Base-by-base conservation (phyloP, 495 filamentous ascomycete species). In the Penicillium cataractarum region DNA sequence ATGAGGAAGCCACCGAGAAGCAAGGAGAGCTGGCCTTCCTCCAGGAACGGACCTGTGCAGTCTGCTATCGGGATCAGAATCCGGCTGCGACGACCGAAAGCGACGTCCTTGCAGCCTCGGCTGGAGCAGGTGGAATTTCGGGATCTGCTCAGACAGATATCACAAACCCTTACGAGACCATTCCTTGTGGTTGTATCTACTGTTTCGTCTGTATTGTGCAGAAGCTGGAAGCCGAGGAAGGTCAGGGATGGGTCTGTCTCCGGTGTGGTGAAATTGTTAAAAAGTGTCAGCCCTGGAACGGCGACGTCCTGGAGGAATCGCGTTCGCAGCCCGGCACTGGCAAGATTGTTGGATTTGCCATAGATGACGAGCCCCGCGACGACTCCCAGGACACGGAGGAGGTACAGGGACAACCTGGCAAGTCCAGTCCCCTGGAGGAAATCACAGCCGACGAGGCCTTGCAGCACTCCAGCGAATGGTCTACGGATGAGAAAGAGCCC, bases 201-300 rank as follows among this genome's bases (percentile, higher is more conserved):
- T 99, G 95, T 74, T 99, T 94, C 67, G 90, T 96, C n/a, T 99
- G 95, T 74, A 74, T 98, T n/a, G 92, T 94, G 4, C 90, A 91
- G 40, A 87, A 90, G 60, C 76, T 99, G 10, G 95, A 97, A 71
- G 86, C 87, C 3, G 96, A 98, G 75, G 95, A 97, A 66, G 95
- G 94, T 7, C 93, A 98, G 65, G 95, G 93, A 4, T 99, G 94
- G 94, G 77, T 84, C n/a, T 99, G 95, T 77, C 79, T 99, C 26
- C 84, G 96, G 24, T 99, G 95, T 70, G 93, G 93, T 1, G 90
- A 91, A 65, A 54, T 90, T 39, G 85, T 96, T 19, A 95, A 91
- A 73, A 90, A 96, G 73, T 97, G 95, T 74, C 89, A 88, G 66
- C 93, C 95, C 8, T 99, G 95, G 96, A 85, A 81, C 63, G 95